Evolutionary conservation across 2,329 filamentous ascomycete species (phyloP).

Genomic region (Parascedosporium putredinis): DNA sequence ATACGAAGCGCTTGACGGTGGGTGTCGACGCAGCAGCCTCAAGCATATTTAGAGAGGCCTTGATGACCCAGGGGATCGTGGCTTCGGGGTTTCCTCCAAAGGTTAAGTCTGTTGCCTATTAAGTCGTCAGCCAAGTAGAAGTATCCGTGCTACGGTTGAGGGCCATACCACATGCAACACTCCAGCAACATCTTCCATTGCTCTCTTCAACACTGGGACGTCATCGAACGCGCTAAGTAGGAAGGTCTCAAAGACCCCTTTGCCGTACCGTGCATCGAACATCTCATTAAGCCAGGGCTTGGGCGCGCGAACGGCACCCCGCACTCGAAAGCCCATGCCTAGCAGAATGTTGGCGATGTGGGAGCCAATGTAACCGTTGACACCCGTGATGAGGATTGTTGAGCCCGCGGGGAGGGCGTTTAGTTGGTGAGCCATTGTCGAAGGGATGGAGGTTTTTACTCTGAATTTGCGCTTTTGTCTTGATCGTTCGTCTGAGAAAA

Average conservation of each 20-base stretch:
- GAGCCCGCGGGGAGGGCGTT: neutral
- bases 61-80: slow-evolving; percentile 25
- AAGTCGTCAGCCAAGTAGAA: no score
- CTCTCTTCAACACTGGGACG: neutral
- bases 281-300: neutral
- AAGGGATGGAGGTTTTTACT: neutral
- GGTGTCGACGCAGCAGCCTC: slow-evolving; percentile 23
- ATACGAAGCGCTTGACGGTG: slow-evolving; percentile 28
- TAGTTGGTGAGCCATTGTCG: neutral
- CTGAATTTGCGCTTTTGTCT: no score
- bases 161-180: neutral
- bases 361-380: slow-evolving; percentile 30
- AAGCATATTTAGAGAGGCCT: slow-evolving; percentile 19
- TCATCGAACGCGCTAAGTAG: slow-evolving; percentile 13
- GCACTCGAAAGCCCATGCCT: slow-evolving; percentile 23
- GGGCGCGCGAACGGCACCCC: slow-evolving; percentile 26
- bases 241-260: neutral
- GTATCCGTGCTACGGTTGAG: no score
- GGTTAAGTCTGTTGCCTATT: slow-evolving; percentile 21
- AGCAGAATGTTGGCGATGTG: slow-evolving; percentile 26
- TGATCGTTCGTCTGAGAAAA: no score
- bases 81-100: slow-evolving; percentile 26
- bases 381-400: slow-evolving; percentile 27
- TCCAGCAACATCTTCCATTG: neutral
- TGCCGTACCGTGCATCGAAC: neutral